Conservation (phyloP, 495 filamentous ascomycete genomes). For the Letharia columbiana region DNA sequence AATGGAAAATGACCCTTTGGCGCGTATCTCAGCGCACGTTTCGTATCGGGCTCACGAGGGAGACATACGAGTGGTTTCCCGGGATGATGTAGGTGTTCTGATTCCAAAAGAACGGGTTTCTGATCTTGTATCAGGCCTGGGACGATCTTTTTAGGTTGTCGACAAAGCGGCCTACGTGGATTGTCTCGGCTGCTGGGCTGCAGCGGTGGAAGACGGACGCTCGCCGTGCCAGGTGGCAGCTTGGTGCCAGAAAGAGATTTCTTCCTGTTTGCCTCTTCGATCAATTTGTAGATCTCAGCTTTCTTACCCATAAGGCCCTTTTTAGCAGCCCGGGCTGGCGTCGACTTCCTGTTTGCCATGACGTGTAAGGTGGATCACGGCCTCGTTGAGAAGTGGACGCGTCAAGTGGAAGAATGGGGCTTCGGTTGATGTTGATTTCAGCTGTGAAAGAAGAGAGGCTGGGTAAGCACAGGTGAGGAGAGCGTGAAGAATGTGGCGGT, state of each 20-base stretch:
- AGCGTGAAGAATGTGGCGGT: neutral
- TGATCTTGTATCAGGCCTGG: conserved; percentile 2
- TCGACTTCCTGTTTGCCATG: conserved; percentile 9
- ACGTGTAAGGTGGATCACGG: neutral
- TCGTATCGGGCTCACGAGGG: conserved; percentile 7
- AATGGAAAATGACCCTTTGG: conserved; percentile 17
- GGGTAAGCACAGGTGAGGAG: neutral
- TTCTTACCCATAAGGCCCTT: conserved; percentile 9
- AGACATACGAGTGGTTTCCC: conserved; percentile 6
- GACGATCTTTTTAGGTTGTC: conserved; percentile 4
- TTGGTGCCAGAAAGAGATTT: neutral
- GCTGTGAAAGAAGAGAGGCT: neutral
- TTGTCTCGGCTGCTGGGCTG: neutral
- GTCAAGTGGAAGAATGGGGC: neutral
- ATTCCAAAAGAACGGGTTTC: neutral
- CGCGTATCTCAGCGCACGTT: conserved; percentile 12
- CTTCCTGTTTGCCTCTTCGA: conserved; percentile 3
- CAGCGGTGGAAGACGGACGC: conserved; percentile 1
- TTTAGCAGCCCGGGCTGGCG: neutral
- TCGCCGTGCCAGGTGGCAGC: neutral
- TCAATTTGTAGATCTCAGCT: conserved; percentile 14
- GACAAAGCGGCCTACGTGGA: neutral
- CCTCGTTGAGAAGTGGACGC: neutral
- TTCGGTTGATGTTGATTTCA: neutral
- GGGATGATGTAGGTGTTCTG: neutral